Base-by-base conservation (phyloP, 768 basidiomycete species). In the Neoboletus subvelutipes region DNA sequence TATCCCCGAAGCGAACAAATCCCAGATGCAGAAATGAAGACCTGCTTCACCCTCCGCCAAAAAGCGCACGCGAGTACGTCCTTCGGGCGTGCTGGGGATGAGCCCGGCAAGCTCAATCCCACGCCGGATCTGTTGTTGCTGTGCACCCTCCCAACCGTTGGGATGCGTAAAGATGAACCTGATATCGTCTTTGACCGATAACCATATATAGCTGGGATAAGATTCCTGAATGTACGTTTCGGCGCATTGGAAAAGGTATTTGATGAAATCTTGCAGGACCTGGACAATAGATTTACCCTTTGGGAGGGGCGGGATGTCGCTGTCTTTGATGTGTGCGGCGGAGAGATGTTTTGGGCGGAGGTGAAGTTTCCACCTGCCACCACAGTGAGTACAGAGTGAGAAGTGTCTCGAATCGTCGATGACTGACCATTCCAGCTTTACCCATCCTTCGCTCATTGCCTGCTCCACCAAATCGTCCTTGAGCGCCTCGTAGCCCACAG, bases 41-140 rank as follows among this genome's bases (percentile, higher is more conserved):
- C 80, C 81, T 0, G 84, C 84, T 65, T 86, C 84, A 0, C 84
- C 83, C 56, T 85, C 84, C 0, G 83, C 82, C 10, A 85, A 75
- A 42, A 86, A 80, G 0, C 73, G 76, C 1, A 85, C 65, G 0
- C 82, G 76, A 2, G 68, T 60, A 26, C 71, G 77, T 0, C 74
- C 80, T 0, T 65, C 65, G 0, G 55, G 47, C 0, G 64, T 75
- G 46, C 79, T 67, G 0, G 76, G 71, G 31, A 86, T 71, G 6
- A 87, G 72, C 1, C 80, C 80, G 1, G 83, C 83, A 7, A 59
- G 57, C 4, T 81, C 72, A 1, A 82, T 79, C 2, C 83, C 85
- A 36, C 66, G 64, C 1, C 84, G 77, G 72, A 85, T 80, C 56
- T 76, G 69, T 28, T 68, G 67, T 51, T 85, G 85, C 60, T 87